These are phyloP conservation scores for Ophiostoma fasciatum DNA, from an alignment of 2,329 filamentous ascomycete genomes.

Conservation along the genomic window DNA sequence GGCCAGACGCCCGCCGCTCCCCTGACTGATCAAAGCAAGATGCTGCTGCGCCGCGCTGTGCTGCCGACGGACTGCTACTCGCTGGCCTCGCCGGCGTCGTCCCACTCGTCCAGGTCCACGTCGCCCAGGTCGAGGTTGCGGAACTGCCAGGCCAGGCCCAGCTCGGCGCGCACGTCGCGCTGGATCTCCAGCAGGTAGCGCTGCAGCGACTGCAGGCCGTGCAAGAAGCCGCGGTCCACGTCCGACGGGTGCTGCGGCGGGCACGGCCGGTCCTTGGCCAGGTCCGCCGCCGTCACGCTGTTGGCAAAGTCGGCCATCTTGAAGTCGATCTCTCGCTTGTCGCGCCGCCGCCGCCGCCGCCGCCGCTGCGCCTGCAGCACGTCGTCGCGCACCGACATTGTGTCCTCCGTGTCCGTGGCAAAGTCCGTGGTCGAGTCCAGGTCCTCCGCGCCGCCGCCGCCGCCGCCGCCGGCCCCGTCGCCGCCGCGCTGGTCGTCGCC, in stretches of 20 bases:
- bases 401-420: conserved; percentile 43
- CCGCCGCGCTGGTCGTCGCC: conserved; percentile 65
- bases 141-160: conserved; percentile 24
- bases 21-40: too few species aligned
- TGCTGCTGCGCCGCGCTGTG: too few species aligned
- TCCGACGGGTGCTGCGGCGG: conserved; percentile 69
- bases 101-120: conserved; percentile 9
- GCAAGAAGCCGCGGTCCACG: conserved; percentile 78
- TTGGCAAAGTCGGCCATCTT: conserved; percentile 99
- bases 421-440: conserved; percentile 26
- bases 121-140: conserved; percentile 5
- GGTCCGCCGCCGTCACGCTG: conserved; percentile 78
- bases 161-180: conserved; percentile 49
- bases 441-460: neutral
- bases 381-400: conserved; percentile 1
- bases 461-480: conserved; percentile 30
- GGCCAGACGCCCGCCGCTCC: too few species aligned
- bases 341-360: conserved; percentile 16
- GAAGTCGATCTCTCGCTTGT: conserved; percentile 59
- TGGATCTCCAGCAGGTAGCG: conserved; percentile 82
- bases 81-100: conserved; percentile 19
- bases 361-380: conserved; percentile 14
- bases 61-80: conserved; percentile 12
- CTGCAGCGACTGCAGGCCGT: conserved; percentile 63
- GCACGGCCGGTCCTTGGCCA: conserved; percentile 47